Evolutionary conservation across 225 moss, liverwort and hornwort genomes (phyloP).

Genomic region (Rhytidiadelphus loreus): DNA sequence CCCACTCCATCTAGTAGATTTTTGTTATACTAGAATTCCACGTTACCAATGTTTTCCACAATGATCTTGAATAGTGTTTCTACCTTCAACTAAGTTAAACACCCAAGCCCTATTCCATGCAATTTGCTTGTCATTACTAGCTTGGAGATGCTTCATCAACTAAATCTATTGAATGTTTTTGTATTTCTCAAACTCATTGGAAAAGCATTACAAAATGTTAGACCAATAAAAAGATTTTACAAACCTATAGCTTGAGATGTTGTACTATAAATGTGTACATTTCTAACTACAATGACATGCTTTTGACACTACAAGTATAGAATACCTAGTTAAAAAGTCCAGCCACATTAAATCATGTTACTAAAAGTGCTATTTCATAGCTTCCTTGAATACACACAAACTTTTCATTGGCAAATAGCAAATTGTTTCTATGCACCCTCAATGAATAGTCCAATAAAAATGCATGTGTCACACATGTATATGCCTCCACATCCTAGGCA

Average conservation of each 20-base stretch:
- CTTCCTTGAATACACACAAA: too few species aligned
- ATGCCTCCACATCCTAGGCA: too few species aligned
- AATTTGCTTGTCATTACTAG: not conserved
- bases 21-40: fast-evolving
- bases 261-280: too few species aligned
- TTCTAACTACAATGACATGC: too few species aligned
- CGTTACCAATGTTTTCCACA: fast-evolving
- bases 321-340: too few species aligned
- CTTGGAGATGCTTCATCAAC: not conserved
- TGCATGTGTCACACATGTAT: too few species aligned
- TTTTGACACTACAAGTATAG: too few species aligned
- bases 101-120: fast-evolving
- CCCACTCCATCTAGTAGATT: not conserved
- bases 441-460: too few species aligned
- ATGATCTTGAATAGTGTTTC: fast-evolving
- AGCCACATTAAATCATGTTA: too few species aligned
- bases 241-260: not conserved
- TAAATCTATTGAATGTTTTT: not conserved
- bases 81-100: not conserved
- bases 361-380: too few species aligned
- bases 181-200: not conserved
- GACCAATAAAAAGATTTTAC: not conserved
- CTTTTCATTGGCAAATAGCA: too few species aligned
- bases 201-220: not conserved
- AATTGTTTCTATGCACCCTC: too few species aligned